A percentile compares a stretch with the other conserved stretches of the same genome.
phyloP scores from a whole-genome alignment of 306 rosid species.

The Senna siamea region DNA sequence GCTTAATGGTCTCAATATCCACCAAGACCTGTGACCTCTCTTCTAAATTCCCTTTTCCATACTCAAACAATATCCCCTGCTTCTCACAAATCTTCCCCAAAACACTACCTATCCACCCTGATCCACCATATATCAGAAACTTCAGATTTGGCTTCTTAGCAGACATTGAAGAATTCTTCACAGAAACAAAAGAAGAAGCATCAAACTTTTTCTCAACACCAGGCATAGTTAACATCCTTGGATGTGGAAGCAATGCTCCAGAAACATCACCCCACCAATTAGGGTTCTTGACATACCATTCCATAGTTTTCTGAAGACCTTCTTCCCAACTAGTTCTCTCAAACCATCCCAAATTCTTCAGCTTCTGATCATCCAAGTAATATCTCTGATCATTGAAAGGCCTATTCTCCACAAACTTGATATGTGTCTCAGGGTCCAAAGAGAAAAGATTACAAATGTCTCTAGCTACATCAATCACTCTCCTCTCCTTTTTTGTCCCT shows the following conservation, averaged over 20 bases:
- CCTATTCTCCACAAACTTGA: slow-evolving; percentile 58
- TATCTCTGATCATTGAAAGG: slow-evolving; percentile 68
- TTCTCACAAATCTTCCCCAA: slow-evolving; percentile 59
- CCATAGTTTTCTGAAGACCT: slow-evolving; percentile 58
- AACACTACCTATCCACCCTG: slow-evolving; percentile 65
- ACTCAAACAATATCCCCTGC: slow-evolving; percentile 49
- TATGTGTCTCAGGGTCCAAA: slow-evolving; percentile 45
- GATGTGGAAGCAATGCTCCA: slow-evolving; percentile 68
- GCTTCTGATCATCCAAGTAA: slow-evolving; percentile 60
- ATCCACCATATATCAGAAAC: slow-evolving; percentile 58
- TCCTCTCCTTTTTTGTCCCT: slow-evolving; percentile 63
- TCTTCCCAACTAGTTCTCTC: slow-evolving; percentile 62
- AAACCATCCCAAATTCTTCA: slow-evolving; percentile 59
- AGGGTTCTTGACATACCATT: slow-evolving; percentile 60
- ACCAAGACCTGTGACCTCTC: slow-evolving; percentile 51
- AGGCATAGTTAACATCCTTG: slow-evolving; percentile 62
- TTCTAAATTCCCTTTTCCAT: slow-evolving; percentile 54
- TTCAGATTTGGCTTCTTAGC: slow-evolving; percentile 34
- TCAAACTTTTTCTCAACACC: slow-evolving; percentile 48
- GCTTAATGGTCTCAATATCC: slow-evolving; percentile 50
- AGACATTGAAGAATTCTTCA: slow-evolving; percentile 12
- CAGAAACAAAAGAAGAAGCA: background rate
- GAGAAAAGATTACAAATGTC: slow-evolving; percentile 57
- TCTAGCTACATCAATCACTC: slow-evolving; percentile 65
- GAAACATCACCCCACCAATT: slow-evolving; percentile 76